Base-by-base conservation (phyloP, 1,284 basidiomycete genomes). In the Leccinum huronense region DNA sequence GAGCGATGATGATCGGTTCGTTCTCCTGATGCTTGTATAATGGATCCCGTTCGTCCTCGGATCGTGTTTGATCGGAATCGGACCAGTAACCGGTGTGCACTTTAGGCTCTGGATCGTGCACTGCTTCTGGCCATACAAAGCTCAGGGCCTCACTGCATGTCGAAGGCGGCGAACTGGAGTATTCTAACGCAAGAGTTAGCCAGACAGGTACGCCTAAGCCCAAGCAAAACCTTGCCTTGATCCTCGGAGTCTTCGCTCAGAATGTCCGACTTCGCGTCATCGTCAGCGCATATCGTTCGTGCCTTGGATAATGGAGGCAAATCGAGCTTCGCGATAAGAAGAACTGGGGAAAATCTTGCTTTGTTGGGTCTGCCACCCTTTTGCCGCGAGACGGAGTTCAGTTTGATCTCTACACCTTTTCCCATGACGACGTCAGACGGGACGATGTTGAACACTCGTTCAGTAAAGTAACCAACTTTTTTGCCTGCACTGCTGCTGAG, bases 401-500 rank as follows among this genome's bases (percentile, higher is more conserved):
- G 51, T 33, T 68, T 76, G 61, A 74, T 72, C 76, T 84, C 79
- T 55, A 81, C 65, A 57, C 76, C 80, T 83, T 71, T 7, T 23
- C 11, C 54, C 27, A 38, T 60, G 53, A 63, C 59, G 54, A 63
- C 33, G 58, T 67, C 61, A 64, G 69, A 59, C 2, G 42, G 14
- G 8, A 27, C 23, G 60, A n/a, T 56, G 30, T 63, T 27, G 51
- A 9, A 53, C 34, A 36, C 33, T 14, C 19, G 14, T 33, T 34
- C 34, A 36, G 27, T 19, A 33, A 56, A 33, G 31, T 48, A 51
- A 76, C 82, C 67, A 63, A 86, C 85, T 79, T 10, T 70, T 71
- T 6, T 80, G 79, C 16, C 66, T 65, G n/a, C 78, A 65, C 34
- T 74, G 65, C 16, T 75, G 73, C 14, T 74, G 71, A 13, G 67